Conservation (phyloP, 345 rosid species). For the Murraya paniculata region DNA sequence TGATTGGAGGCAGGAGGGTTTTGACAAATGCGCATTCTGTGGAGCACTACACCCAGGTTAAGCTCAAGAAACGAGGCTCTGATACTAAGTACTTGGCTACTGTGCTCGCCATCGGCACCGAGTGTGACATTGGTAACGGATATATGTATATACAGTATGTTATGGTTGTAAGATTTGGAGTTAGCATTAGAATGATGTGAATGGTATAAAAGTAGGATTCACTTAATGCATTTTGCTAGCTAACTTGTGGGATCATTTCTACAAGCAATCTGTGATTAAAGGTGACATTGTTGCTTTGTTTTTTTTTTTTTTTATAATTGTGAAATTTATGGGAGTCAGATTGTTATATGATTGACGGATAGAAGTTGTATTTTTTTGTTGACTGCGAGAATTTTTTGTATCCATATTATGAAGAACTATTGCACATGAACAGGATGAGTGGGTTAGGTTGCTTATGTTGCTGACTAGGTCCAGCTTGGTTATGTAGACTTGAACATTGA, state of each 20-base stretch:
- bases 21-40: slow-evolving; percentile 66
- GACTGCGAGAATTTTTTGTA: background rate
- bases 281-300: background rate
- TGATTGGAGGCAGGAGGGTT: slow-evolving; percentile 44
- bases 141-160: background rate
- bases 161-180: background rate
- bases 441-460: background rate
- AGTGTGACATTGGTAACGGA: slow-evolving; percentile 62
- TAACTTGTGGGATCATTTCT: background rate
- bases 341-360: background rate
- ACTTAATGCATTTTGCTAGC: background rate
- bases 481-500: slow-evolving; percentile 5
- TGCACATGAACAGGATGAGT: background rate
- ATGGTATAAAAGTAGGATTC: background rate
- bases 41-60: slow-evolving; percentile 64
- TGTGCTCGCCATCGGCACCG: slow-evolving; percentile 67
- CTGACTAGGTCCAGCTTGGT: background rate
- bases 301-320: background rate
- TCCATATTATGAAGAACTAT: background rate
- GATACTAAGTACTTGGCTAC: slow-evolving; percentile 70
- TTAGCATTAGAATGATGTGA: background rate
- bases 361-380: background rate
- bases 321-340: background rate
- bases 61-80: slow-evolving; percentile 62
- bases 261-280: background rate